Evolutionary conservation across 176 grass and related monocot species (phyloP).

Genomic region (Carex scoparia): DNA sequence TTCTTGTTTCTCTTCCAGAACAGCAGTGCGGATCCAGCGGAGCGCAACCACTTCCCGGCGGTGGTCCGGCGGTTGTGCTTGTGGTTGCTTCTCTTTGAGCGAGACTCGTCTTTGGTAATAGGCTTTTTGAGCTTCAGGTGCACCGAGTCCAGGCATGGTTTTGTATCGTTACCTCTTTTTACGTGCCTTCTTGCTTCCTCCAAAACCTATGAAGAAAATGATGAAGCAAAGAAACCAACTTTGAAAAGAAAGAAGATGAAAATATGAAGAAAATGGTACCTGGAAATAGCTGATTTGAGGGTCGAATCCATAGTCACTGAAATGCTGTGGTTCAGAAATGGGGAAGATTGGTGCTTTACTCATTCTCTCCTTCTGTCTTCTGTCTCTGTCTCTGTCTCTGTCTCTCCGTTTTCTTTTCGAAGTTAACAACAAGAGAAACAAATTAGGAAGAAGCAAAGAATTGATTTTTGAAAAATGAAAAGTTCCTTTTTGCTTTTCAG

Average conservation of each 20-base stretch:
- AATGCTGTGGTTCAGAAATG: not conserved
- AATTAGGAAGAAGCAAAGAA: not conserved
- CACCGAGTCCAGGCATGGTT: not conserved
- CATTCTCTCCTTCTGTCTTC: not conserved
- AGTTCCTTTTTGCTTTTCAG: not conserved
- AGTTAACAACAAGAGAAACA: not conserved
- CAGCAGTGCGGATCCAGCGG: not conserved
- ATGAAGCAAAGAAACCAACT: not conserved
- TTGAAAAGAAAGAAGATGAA: not conserved
- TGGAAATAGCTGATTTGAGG: constrained; percentile 1
- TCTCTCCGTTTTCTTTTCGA: not conserved
- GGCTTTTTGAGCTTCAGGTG: constrained; percentile 1
- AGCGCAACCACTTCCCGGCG: not conserved
- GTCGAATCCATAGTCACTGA: constrained; percentile 2
- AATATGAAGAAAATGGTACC: not conserved
- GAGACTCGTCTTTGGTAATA: not conserved
- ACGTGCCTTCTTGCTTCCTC: not conserved
- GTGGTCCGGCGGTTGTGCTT: not conserved
- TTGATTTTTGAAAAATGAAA: not conserved
- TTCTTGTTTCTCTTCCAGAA: constrained; percentile 9
- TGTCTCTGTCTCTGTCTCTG: not conserved
- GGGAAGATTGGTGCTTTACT: not conserved
- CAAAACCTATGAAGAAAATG: not conserved
- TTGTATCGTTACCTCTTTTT: not conserved
- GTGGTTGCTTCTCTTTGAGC: no score